Evolutionary conservation across 352 stramenopile species (phyloP).

Genomic region (Globisporangium radiosum): DNA sequence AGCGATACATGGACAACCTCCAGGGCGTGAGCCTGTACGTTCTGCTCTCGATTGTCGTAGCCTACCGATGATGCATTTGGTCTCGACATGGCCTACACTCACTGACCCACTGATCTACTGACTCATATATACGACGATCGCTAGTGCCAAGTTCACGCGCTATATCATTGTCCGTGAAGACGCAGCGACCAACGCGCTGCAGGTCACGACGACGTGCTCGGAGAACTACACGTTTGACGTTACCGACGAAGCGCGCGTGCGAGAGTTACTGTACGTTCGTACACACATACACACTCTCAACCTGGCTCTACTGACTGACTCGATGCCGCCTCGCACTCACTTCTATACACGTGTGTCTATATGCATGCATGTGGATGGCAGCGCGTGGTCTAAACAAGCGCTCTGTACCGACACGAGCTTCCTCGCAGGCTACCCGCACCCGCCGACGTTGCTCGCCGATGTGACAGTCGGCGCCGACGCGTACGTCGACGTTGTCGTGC

Average conservation of each 20-base stretch:
- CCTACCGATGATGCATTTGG: too few species aligned
- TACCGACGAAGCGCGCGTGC: conserved; percentile 38
- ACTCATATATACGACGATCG: background rate
- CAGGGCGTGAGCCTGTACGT: conserved; percentile 55
- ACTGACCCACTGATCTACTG: too few species aligned
- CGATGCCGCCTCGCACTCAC: too few species aligned
- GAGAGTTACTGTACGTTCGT: conserved; percentile 28
- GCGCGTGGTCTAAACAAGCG: conserved; percentile 35
- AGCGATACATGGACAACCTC: conserved; percentile 44
- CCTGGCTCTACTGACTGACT: background rate
- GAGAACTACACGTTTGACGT: conserved; percentile 57
- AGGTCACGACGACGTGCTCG: conserved; percentile 24
- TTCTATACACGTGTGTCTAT: background rate
- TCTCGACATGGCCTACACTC: too few species aligned
- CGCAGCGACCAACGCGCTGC: too few species aligned
- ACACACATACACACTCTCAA: too few species aligned
- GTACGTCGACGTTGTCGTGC: conserved; percentile 62
- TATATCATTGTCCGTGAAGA: conserved; percentile 43
- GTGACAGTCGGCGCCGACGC: conserved; percentile 29
- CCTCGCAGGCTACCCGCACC: conserved; percentile 33
- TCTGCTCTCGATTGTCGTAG: background rate
- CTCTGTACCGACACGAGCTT: conserved; percentile 42
- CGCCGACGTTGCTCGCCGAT: conserved; percentile 34
- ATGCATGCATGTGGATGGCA: conserved; percentile 6
- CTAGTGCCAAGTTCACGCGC: conserved; percentile 22